These are phyloP conservation scores for Myxozyma neotropica DNA, from an alignment of 805 yeast genomes.

Conservation along the genomic window DNA sequence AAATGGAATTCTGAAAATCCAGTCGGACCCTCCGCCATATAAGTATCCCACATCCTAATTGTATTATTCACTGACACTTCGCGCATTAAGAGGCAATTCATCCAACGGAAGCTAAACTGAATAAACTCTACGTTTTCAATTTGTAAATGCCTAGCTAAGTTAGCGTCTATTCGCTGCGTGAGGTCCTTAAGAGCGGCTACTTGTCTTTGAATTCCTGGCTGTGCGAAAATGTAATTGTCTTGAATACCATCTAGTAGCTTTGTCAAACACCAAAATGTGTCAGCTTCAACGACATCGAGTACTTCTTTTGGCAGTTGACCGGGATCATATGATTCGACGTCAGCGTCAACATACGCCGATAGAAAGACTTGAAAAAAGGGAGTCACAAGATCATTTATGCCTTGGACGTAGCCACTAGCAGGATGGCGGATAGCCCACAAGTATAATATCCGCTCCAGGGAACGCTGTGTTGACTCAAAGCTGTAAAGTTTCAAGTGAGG, in stretches of 20 bases:
- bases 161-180: conserved; percentile 76
- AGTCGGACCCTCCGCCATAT: conserved; percentile 55
- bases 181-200: conserved; percentile 77
- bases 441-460: conserved; percentile 78
- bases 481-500: conserved; percentile 79
- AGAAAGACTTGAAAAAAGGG: conserved; percentile 90
- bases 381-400: conserved; percentile 90
- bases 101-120: conserved; percentile 97
- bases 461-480: conserved; percentile 67
- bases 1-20: conserved; percentile 93
- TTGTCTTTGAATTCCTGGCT: conserved; percentile 94
- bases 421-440: conserved; percentile 97
- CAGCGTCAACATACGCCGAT: conserved; percentile 59
- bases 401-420: conserved; percentile 97
- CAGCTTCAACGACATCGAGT: conserved; percentile 80
- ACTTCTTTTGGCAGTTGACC: conserved; percentile 59
- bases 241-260: conserved; percentile 91
- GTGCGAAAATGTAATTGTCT: conserved; percentile 96
- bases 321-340: conserved; percentile 63
- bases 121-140: conserved; percentile 87
- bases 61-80: conserved; percentile 78
- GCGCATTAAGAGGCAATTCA: conserved; percentile 96
- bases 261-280: conserved; percentile 95
- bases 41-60: conserved; percentile 97
- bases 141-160: conserved; percentile 72